Base-by-base conservation (phyloP, 495 filamentous ascomycete genomes). In the Penicillium bovifimosum region DNA sequence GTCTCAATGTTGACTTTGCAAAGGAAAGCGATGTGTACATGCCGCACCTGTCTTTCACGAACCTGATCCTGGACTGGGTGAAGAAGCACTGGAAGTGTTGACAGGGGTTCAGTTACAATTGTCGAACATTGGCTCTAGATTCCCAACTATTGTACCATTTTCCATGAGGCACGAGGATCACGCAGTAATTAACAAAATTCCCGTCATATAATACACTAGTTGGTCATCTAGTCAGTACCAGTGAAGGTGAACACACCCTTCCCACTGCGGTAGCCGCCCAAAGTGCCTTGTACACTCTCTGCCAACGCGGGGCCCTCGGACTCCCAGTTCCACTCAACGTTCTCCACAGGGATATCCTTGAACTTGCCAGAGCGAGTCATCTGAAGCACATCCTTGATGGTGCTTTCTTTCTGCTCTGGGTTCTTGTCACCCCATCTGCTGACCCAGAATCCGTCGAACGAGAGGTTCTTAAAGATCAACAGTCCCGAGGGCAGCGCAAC, bases 401-500 rank as follows among this genome's bases (percentile, higher is more conserved):
- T 95, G 56, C 73, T 78, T 64, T 81, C 78, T 76, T 91, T 95
- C 62, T 86, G 80, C 38, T 75, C 74, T 1, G 86, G 81, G 62
- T 95, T 74, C 63, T 79, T 72, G 64, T 92, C 89, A 13, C 81
- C 84, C 95, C 95, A 97, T 53, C 72, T 82, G 60, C 86, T 91
- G 20, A 97, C 84, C 93, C 93, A 98, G 68, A 97, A 97, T 1
- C 93, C 93, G 58, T 88, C 81, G 54, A 96, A 92, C 39, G 78
- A 71, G 24, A 97, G 67, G 58, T 96, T 80, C 68, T 91, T 91
- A 69, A 98, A 98, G 51, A 98, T 97, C 52, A 95, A 71, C 60
- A 91, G 71, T 0, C 84, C 82, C 4, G 88, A 86, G 0, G 89
- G 88, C 53, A 96, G 69, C 20, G 75, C 76, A 13, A 96, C 77